phyloP scores from a whole-genome alignment of 1,284 basidiomycete genomes.

The Ceratobasidium sp. region DNA sequence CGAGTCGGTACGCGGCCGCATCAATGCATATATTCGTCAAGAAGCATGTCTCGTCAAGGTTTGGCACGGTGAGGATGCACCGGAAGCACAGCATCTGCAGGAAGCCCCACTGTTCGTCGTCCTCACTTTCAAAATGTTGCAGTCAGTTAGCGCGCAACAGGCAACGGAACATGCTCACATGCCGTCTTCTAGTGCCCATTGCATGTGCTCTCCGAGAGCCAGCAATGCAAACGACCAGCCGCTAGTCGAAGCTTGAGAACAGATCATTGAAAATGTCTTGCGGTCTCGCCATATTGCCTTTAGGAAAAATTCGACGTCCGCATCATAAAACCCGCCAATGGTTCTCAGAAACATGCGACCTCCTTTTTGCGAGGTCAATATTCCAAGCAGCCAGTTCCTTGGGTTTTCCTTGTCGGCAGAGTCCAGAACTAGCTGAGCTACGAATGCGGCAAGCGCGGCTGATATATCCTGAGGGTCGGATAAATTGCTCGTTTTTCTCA shows the following conservation, averaged over 20 bases:
- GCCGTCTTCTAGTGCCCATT: conserved; percentile 8
- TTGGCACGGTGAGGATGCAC: neutral
- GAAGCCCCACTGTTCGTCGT: conserved; percentile 3
- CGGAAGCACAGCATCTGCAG: conserved; percentile 7
- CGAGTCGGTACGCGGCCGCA: neutral
- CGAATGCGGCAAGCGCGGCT: neutral
- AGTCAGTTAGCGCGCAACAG: neutral
- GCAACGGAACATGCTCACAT: neutral
- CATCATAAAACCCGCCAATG: conserved; percentile 7
- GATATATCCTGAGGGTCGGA: conserved; percentile 2
- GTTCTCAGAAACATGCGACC: conserved; percentile 19
- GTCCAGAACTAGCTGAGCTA: neutral
- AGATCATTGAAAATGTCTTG: conserved; percentile 6
- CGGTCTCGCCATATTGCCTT: conserved; percentile 19
- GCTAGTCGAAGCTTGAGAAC: neutral
- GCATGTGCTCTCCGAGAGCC: conserved; percentile 18
- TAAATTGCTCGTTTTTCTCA: neutral
- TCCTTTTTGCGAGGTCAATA: conserved; percentile 4
- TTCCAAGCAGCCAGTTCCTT: conserved; percentile 5
- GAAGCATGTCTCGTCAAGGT: conserved; percentile 5
- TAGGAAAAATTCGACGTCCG: conserved; percentile 16
- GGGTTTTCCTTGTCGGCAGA: neutral
- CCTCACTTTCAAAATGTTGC: neutral
- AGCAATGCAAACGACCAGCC: conserved; percentile 30
- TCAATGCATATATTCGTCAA: conserved; percentile 2